Evolutionary conservation across 352 stramenopile species (phyloP).

Genomic region (Lagenidium giganteum): DNA sequence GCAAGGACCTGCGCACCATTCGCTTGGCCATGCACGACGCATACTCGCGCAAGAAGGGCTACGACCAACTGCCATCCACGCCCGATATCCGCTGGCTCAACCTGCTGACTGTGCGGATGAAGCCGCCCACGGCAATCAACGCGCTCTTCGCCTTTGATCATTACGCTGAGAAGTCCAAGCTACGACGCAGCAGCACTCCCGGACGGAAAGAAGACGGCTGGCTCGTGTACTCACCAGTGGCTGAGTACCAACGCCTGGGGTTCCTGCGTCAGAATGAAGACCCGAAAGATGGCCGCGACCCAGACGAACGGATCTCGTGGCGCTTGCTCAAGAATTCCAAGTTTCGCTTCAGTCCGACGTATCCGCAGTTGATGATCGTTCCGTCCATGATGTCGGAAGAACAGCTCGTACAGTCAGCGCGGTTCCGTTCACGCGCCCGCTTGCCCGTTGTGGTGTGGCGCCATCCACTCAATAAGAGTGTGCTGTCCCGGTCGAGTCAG

Average conservation of each 20-base stretch:
- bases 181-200: constrained; percentile 13
- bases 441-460: constrained; percentile 93
- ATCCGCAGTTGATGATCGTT: constrained; percentile 94
- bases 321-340: constrained; percentile 86
- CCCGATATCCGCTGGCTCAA: constrained; percentile 79
- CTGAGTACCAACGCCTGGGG: constrained; percentile 78
- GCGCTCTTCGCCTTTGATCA: constrained; percentile 82
- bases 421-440: constrained; percentile 91
- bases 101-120: constrained; percentile 71
- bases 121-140: constrained; percentile 68
- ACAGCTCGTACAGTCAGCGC: constrained; percentile 81
- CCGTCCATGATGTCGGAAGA: constrained; percentile 92
- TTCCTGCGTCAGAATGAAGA: constrained; percentile 42
- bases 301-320: too few relatives aligned
- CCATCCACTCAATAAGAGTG: constrained; percentile 87
- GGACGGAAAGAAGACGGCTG: constrained; percentile 71
- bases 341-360: constrained; percentile 92
- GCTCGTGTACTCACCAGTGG: constrained; percentile 77
- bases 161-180: constrained; percentile 59
- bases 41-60: constrained; percentile 78
- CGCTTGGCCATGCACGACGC: constrained; percentile 83
- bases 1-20: constrained; percentile 78
- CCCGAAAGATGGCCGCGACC: constrained; percentile 14
- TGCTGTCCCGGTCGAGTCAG: constrained; percentile 93
- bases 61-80: constrained; percentile 69